phyloP scores from a whole-genome alignment of 805 yeast species.

The Candida qinlingensis region DNA sequence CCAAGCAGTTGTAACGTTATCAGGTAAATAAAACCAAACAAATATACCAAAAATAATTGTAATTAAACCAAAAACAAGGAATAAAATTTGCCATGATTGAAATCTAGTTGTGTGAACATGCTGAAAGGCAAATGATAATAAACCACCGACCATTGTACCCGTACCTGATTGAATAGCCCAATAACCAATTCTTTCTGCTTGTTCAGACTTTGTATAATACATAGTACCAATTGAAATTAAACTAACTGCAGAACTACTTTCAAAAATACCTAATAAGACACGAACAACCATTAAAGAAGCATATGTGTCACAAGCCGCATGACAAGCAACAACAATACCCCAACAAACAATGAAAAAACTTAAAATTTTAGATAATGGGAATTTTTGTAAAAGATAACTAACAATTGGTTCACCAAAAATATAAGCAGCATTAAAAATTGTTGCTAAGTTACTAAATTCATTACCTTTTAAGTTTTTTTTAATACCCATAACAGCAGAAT shows the following conservation, averaged over 20 bases:
- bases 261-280: conserved; percentile 45
- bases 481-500: conserved; percentile 61
- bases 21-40: conserved; percentile 40
- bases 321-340: conserved; percentile 44
- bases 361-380: conserved; percentile 46
- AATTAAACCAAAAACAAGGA: conserved; percentile 46
- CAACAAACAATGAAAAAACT: conserved; percentile 39
- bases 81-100: conserved; percentile 52
- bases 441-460: conserved; percentile 43
- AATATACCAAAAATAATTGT: conserved; percentile 43
- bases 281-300: conserved; percentile 48
- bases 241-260: conserved; percentile 47
- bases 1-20: conserved; percentile 31
- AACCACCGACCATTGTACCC: conserved; percentile 37
- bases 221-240: conserved; percentile 49
- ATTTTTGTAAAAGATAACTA: conserved; percentile 39
- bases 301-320: conserved; percentile 44
- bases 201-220: conserved; percentile 51
- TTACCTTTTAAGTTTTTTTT: conserved; percentile 39
- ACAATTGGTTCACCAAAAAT: conserved; percentile 45
- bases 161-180: conserved; percentile 50
- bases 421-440: conserved; percentile 46
- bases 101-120: conserved; percentile 36
- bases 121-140: conserved; percentile 44
- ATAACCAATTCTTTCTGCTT: conserved; percentile 43